phyloP scores from a whole-genome alignment of 2,329 filamentous ascomycete species.

The Fusarium succisae region DNA sequence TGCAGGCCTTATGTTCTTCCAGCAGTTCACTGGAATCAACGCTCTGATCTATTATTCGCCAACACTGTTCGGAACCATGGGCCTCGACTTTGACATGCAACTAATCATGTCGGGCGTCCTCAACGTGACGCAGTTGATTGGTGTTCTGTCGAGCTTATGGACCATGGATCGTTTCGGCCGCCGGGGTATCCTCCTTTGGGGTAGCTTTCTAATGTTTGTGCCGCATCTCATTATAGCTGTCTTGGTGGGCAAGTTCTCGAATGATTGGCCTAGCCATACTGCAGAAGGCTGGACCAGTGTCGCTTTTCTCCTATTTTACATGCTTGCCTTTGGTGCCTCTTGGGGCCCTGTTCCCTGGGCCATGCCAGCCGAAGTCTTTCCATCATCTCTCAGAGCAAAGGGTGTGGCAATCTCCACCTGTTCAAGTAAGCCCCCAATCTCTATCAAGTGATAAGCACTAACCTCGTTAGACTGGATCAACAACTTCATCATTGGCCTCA shows the following conservation, averaged over 20 bases:
- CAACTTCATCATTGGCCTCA: slow-evolving; percentile 65
- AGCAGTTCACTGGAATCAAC: slow-evolving; percentile 53
- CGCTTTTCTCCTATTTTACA: slow-evolving; percentile 59
- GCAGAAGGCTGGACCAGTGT: slow-evolving; percentile 44
- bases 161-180: slow-evolving; percentile 48
- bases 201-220: slow-evolving; percentile 42
- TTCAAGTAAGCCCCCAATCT: slow-evolving; percentile 48
- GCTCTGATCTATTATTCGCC: slow-evolving; percentile 67
- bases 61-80: slow-evolving; percentile 65
- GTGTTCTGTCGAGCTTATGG: slow-evolving; percentile 56
- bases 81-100: slow-evolving; percentile 51
- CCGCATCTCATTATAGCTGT: slow-evolving; percentile 41
- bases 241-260: slow-evolving; percentile 39
- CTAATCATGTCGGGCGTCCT: slow-evolving; percentile 47
- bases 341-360: slow-evolving; percentile 65
- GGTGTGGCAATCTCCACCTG: slow-evolving; percentile 68
- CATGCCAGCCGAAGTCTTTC: slow-evolving; percentile 67
- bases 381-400: slow-evolving; percentile 68
- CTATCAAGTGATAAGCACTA: background rate
- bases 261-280: slow-evolving; percentile 39
- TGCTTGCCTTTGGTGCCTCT: slow-evolving; percentile 66
- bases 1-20: slow-evolving; percentile 65
- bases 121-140: slow-evolving; percentile 46
- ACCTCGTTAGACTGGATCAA: slow-evolving; percentile 60
- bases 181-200: slow-evolving; percentile 39